phyloP scores from a whole-genome alignment of 192 early-diverging fungal genomes.

The Backusella circina region DNA sequence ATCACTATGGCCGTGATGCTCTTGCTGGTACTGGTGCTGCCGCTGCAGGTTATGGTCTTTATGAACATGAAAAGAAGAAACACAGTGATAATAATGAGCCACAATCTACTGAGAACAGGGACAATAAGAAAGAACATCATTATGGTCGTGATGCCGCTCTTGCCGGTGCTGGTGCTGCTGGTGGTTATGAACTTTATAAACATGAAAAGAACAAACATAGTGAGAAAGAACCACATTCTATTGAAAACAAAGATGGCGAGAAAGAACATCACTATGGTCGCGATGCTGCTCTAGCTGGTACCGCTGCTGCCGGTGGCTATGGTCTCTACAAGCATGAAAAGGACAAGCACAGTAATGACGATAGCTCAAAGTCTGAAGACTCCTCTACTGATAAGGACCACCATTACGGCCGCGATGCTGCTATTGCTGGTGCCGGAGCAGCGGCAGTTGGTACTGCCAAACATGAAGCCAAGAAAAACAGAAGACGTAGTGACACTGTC shows the following conservation, averaged over 20 bases:
- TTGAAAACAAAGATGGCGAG: neutral
- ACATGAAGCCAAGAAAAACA: neutral
- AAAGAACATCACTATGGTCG: neutral
- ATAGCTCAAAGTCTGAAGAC: neutral
- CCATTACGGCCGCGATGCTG: neutral
- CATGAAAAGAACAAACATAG: neutral
- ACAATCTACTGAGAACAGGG: neutral
- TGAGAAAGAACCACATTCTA: neutral
- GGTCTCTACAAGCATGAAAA: neutral
- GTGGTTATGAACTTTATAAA: neutral
- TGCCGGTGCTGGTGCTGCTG: neutral
- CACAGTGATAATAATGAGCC: neutral
- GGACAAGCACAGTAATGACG: neutral
- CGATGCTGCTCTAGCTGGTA: neutral
- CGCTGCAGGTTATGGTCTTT: neutral
- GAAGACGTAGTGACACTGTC: neutral
- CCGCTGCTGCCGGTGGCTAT: neutral
- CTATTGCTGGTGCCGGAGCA: neutral
- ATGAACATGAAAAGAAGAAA: neutral
- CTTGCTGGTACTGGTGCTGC: neutral
- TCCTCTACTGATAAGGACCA: neutral
- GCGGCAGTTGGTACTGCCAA: neutral
- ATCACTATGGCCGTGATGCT: neutral
- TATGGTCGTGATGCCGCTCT: constrained; percentile 1
- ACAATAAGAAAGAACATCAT: neutral